A percentile compares a stretch with the other conserved stretches of the same genome.
phyloP scores from a whole-genome alignment of 176 grass and related monocot genomes.

The Lolium perenne region DNA sequence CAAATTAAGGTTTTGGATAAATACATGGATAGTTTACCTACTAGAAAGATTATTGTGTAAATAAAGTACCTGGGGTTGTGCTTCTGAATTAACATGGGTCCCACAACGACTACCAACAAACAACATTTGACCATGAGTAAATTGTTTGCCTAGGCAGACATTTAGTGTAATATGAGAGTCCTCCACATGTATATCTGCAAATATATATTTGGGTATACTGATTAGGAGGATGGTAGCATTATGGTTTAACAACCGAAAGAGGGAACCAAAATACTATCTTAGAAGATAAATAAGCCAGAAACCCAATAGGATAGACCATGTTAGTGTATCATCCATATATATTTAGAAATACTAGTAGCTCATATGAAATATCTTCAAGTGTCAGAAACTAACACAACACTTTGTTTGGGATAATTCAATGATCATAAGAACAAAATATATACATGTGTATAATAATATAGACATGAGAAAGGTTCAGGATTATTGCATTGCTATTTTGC shows the following conservation, averaged over 20 bases:
- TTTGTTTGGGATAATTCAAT: not conserved
- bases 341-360: not conserved
- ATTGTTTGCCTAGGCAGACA: constrained; percentile 65
- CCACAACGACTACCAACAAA: constrained; percentile 66
- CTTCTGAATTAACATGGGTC: constrained; percentile 57
- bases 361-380: not conserved
- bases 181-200: constrained; percentile 68
- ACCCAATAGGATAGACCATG: not conserved
- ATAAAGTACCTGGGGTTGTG: constrained; percentile 47
- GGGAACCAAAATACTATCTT: not conserved
- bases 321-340: not conserved
- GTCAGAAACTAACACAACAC: not conserved
- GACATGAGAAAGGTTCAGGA: not conserved
- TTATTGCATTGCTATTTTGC: not conserved
- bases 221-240: not conserved
- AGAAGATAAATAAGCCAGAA: not conserved
- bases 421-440: too few species aligned
- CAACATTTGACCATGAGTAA: constrained; percentile 61
- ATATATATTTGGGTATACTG: not conserved
- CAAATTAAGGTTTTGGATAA: not conserved
- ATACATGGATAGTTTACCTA: not conserved
- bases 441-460: not conserved
- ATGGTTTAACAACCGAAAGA: not conserved
- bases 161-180: constrained; percentile 69
- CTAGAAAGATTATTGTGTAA: not conserved